Conservation (phyloP, 495 filamentous ascomycete species). For the Viridothelium virens region DNA sequence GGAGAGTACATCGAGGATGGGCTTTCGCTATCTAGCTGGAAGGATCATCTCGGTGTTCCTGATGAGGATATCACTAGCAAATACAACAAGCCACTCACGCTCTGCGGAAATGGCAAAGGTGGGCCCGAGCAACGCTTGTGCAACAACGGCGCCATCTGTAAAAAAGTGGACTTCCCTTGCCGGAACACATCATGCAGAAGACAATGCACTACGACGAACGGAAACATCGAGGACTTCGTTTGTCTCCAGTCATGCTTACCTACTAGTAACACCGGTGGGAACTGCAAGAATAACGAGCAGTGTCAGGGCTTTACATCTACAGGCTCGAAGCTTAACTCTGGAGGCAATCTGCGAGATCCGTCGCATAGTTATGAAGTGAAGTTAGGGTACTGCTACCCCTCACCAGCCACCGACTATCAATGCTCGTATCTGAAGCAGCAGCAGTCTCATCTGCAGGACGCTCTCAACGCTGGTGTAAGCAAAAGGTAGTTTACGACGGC, state of each 20-base stretch:
- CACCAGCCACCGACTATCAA: too few relatives aligned
- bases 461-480: too few relatives aligned
- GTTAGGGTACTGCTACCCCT: neutral
- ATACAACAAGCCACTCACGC: neutral
- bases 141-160: neutral
- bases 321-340: neutral
- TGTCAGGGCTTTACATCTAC: neutral
- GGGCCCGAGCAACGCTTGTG: neutral
- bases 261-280: neutral
- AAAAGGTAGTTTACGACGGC: too few relatives aligned
- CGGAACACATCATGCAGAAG: neutral
- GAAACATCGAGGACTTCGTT: neutral
- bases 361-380: neutral
- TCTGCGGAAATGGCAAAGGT: neutral
- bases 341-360: neutral
- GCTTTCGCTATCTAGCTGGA: neutral
- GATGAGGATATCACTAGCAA: neutral
- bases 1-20: neutral
- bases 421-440: too few relatives aligned
- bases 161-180: neutral
- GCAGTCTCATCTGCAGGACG: too few relatives aligned
- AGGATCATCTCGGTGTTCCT: neutral
- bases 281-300: neutral
- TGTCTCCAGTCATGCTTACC: neutral
- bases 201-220: neutral